These are phyloP conservation scores for Phialophora tarda DNA, from an alignment of 2,329 filamentous ascomycete genomes.

Conservation along the genomic window DNA sequence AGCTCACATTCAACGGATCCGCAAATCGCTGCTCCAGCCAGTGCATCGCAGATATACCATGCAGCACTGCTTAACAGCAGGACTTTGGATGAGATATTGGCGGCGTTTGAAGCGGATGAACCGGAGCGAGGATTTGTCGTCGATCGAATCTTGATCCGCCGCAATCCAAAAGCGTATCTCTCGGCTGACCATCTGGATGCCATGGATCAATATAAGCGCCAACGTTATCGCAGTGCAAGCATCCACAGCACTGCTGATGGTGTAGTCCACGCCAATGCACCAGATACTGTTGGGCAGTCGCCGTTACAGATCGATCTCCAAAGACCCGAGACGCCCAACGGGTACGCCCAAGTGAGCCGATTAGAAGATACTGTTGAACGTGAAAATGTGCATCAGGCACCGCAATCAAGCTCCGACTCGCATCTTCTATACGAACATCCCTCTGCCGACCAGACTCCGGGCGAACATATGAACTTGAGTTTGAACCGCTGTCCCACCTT, in stretches of 20 bases:
- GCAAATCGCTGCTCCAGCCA: constrained; percentile 13
- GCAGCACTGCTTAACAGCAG: constrained; percentile 28
- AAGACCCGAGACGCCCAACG: not conserved
- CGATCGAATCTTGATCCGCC: constrained; percentile 5
- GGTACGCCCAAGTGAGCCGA: not conserved
- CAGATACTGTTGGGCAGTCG: not conserved
- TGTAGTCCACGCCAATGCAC: constrained; percentile 4
- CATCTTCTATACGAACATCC: not conserved
- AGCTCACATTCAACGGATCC: constrained; percentile 6
- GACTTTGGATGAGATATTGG: constrained; percentile 32
- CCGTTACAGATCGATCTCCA: not conserved
- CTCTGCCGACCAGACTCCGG: not conserved
- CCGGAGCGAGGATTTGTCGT: not conserved
- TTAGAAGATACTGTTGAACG: not conserved
- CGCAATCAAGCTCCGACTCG: not conserved
- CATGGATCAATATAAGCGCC: constrained; percentile 5
- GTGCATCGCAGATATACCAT: constrained; percentile 30
- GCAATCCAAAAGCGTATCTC: constrained; percentile 4
- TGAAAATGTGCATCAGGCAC: not conserved
- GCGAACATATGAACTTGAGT: not conserved
- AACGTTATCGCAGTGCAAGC: constrained; percentile 22
- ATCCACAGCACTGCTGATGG: constrained; percentile 15
- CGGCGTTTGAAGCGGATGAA: constrained; percentile 25
- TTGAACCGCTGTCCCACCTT: constrained; percentile 32
- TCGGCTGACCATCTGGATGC: not conserved